Conservation (phyloP, 2,329 filamentous ascomycete genomes). For the Penicillium sp. region DNA sequence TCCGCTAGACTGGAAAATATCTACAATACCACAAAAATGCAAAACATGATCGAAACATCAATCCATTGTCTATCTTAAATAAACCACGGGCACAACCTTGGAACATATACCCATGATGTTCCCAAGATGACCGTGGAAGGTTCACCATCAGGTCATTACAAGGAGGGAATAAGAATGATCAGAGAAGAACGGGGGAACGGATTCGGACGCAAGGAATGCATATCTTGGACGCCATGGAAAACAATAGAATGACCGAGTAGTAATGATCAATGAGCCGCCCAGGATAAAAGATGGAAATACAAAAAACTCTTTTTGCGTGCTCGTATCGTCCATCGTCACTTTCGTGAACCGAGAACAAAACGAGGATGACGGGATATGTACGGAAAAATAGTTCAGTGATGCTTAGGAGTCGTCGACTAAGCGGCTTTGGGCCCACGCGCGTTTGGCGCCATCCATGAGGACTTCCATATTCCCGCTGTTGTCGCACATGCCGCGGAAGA, state of each 20-base stretch:
- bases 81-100: no score
- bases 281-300: slow-evolving; percentile 2
- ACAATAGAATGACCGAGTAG: slow-evolving; percentile 4
- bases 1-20: no score
- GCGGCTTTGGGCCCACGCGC: slow-evolving; percentile 45
- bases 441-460: slow-evolving; percentile 51
- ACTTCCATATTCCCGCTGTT: slow-evolving; percentile 59
- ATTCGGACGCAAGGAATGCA: background rate
- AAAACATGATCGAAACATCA: no score
- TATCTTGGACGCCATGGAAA: background rate
- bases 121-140: background rate
- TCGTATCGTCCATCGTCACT: background rate
- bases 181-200: background rate
- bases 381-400: slow-evolving; percentile 1
- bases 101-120: no score
- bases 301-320: slow-evolving; percentile 6
- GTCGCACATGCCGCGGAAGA: slow-evolving; percentile 63
- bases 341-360: background rate
- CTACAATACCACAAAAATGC: no score
- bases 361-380: slow-evolving; percentile 9
- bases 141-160: background rate
- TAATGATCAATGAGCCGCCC: slow-evolving; percentile 4
- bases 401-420: slow-evolving; percentile 41
- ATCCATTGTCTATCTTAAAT: no score
- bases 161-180: background rate